Conservation (phyloP, 1,284 basidiomycete genomes). For the Boletus smithii region DNA sequence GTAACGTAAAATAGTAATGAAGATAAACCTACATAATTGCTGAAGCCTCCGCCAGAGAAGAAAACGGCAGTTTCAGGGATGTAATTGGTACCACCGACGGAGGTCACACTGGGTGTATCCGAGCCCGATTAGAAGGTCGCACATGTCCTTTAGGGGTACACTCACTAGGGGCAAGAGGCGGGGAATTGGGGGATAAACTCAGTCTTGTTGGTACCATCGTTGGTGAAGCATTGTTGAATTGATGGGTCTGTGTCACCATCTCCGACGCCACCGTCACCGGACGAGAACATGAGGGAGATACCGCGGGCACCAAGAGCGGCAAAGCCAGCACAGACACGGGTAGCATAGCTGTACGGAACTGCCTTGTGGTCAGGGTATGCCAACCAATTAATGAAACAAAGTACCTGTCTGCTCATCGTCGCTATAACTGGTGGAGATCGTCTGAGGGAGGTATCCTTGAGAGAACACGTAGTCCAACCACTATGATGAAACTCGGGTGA, state of each 20-base stretch:
- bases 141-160: background rate
- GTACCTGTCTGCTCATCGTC: constrained; percentile 66
- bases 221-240: constrained; percentile 53
- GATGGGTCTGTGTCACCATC: constrained; percentile 49
- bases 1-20: background rate
- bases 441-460: constrained; percentile 33
- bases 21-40: constrained; percentile 30
- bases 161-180: constrained; percentile 43
- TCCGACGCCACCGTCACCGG: constrained; percentile 71
- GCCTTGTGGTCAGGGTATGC: constrained; percentile 1
- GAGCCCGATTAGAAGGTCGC: background rate
- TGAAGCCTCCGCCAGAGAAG: constrained; percentile 69
- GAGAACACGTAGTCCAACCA: constrained; percentile 59
- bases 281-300: constrained; percentile 57
- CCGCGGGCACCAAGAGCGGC: constrained; percentile 61
- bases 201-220: constrained; percentile 52
- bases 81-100: constrained; percentile 57
- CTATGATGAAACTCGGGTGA: constrained; percentile 25
- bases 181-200: constrained; percentile 62
- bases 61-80: constrained; percentile 54
- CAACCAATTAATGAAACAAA: background rate
- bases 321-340: constrained; percentile 59
- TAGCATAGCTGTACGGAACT: constrained; percentile 63
- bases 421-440: constrained; percentile 41
- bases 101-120: constrained; percentile 42